These are phyloP conservation scores for Megacollybia marginata DNA, from an alignment of 768 basidiomycete species.

Conservation along the genomic window DNA sequence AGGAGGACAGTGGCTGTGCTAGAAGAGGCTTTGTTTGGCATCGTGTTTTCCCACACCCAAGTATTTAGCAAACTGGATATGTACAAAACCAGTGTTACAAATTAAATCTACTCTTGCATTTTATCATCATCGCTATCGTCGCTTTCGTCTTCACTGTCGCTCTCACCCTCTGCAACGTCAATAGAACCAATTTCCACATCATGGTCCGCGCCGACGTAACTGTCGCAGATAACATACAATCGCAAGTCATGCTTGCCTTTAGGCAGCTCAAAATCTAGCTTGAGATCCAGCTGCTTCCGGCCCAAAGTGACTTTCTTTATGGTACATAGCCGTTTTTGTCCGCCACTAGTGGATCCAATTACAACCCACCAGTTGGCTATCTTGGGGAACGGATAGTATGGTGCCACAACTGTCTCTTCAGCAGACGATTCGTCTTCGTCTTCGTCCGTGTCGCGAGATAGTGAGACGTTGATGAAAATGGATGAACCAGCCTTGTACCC, in stretches of 20 bases:
- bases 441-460: constrained; percentile 78
- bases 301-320: constrained; percentile 88
- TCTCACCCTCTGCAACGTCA: constrained; percentile 83
- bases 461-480: constrained; percentile 70
- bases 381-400: constrained; percentile 87
- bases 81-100: too few relatives aligned
- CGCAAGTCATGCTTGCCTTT: constrained; percentile 80
- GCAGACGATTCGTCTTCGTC: constrained; percentile 52
- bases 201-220: constrained; percentile 88
- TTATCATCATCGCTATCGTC: constrained; percentile 74
- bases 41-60: too few relatives aligned
- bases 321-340: constrained; percentile 73
- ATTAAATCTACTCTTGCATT: constrained; percentile 38
- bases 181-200: constrained; percentile 79
- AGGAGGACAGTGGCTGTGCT: too few relatives aligned
- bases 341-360: constrained; percentile 60
- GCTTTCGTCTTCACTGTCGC: constrained; percentile 53
- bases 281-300: constrained; percentile 69
- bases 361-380: constrained; percentile 98
- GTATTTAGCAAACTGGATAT: too few relatives aligned
- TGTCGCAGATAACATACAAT: constrained; percentile 89
- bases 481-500: constrained; percentile 83
- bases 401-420: constrained; percentile 82
- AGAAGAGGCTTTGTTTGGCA: too few relatives aligned
- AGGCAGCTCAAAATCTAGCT: constrained; percentile 84